Base-by-base conservation (phyloP, 73 alveolate genomes). In the Paramecium primaurelia region DNA sequence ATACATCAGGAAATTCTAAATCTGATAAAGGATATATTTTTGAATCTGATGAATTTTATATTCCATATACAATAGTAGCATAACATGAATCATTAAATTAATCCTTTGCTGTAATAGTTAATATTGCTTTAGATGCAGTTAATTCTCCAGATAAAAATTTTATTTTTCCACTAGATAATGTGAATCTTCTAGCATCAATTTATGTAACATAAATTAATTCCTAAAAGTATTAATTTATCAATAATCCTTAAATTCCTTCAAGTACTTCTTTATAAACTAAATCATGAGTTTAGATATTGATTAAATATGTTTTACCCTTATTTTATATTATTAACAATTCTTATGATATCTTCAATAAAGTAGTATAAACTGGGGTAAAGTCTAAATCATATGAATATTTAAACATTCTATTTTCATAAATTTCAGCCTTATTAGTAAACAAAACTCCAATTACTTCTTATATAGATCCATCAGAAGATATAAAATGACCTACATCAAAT, bases 151-250 rank as follows among this genome's bases (percentile, higher is more conserved):
- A 54, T 18, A 18, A 18, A 54, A 54, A 54, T 54, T 34, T 54
- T 47, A 80, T 45, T 8, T 12, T 44, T 2, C 91, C 91, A 45
- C 49, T 37, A 2, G 91, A 20, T 10, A 80, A 20, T 3, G 91
- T 12, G 45, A n/a, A 80, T 47, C 91, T 80, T 49, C 91, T 80
- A 8, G 91, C 10, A 80, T 80, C 91, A 5, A 80, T 8, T 10
- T 34, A n/a, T 8, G 91, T 80, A 36, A 80, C 26, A 6, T 25
- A 34, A 20, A 80, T 80, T n/a, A 47, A 12, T 44, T 80, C 91
- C 14, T 37, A 44, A 1, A 44, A 42, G 49, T 26, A 80, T 5
- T 71, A 73, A 45, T 80, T 80, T 11, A 80, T 26, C 3, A 80
- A 12, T 2, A 16, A 7, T 75, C 88, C 58, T 38, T 75, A 16